Evolutionary conservation across 768 basidiomycete species (phyloP).

Genomic region (Gloeopeniophorella convolvens): DNA sequence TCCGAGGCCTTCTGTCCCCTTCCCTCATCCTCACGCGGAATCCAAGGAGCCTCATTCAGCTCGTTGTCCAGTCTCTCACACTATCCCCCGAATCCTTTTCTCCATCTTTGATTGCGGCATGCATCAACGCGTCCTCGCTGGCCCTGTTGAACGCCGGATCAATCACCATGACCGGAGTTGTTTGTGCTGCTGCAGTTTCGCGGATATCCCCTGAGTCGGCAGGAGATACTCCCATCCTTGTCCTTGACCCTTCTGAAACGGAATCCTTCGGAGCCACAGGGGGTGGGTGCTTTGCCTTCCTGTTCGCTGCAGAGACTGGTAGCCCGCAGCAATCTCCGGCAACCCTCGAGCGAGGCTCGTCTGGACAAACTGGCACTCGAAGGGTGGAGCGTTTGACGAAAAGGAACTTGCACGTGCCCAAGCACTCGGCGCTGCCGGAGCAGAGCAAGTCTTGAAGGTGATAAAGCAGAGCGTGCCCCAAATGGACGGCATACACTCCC

Average conservation of each 20-base stretch:
- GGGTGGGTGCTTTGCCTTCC: conserved; percentile 66
- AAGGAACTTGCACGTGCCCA: conserved; percentile 39
- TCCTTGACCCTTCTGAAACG: conserved; percentile 48
- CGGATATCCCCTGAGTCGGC: conserved; percentile 22
- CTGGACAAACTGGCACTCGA: conserved; percentile 52
- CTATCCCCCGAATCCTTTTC: conserved; percentile 16
- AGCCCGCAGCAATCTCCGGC: conserved; percentile 6
- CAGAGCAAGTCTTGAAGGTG: conserved; percentile 38
- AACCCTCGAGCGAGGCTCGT: conserved; percentile 29
- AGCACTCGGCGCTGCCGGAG: conserved; percentile 43
- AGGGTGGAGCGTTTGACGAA: conserved; percentile 32
- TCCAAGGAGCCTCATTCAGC: conserved; percentile 69
- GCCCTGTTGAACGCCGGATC: conserved; percentile 66
- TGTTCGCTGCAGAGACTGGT: conserved; percentile 21
- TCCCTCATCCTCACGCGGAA: conserved; percentile 56
- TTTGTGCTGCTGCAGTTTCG: conserved; percentile 60
- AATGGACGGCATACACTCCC: conserved; percentile 16
- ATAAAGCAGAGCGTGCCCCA: conserved; percentile 38
- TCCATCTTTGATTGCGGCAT: conserved; percentile 43
- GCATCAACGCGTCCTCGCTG: conserved; percentile 65
- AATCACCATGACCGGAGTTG: conserved; percentile 67
- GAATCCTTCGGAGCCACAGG: conserved; percentile 34
- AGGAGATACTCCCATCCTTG: conserved; percentile 27
- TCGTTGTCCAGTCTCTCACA: conserved; percentile 63
- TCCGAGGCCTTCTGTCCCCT: conserved; percentile 55